Evolutionary conservation across 73 alveolate genomes (phyloP).

Genomic region (Paramecium pentaurelia): DNA sequence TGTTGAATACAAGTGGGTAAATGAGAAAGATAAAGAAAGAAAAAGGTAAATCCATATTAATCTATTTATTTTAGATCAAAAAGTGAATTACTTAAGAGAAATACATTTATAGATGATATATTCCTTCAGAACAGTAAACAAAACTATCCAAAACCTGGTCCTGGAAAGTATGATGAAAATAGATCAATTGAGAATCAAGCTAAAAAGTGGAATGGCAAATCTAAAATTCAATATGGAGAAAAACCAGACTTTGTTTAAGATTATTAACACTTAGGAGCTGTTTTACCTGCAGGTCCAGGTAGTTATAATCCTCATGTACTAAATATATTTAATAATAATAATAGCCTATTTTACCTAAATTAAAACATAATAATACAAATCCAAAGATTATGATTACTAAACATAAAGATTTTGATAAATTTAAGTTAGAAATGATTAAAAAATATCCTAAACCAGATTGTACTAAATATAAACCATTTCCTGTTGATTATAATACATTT

Average conservation of each 20-base stretch:
- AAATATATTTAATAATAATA: neutral
- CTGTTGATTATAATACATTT: slow-evolving; percentile 54
- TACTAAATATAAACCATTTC: slow-evolving; percentile 45
- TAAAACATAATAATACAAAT: neutral
- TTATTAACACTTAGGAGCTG: slow-evolving; percentile 42
- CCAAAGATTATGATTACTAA: slow-evolving; percentile 37
- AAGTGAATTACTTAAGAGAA: slow-evolving; percentile 32
- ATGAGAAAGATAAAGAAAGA: slow-evolving; percentile 27
- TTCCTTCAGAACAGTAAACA: neutral
- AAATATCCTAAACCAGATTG: slow-evolving; percentile 56
- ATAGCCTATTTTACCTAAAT: slow-evolving; percentile 46
- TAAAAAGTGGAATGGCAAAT: neutral
- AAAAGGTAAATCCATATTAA: neutral
- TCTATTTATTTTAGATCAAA: neutral
- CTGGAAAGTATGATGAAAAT: slow-evolving; percentile 25
- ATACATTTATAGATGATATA: slow-evolving; percentile 46
- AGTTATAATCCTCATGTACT: slow-evolving; percentile 47
- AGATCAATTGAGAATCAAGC: slow-evolving; percentile 12
- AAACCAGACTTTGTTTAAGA: slow-evolving; percentile 45
- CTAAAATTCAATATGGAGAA: slow-evolving; percentile 22
- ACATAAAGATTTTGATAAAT: slow-evolving; percentile 32
- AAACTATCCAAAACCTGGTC: slow-evolving; percentile 37
- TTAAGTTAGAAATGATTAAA: neutral
- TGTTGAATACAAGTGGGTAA: slow-evolving; percentile 34
- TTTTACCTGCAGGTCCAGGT: slow-evolving; percentile 57